Evolutionary conservation across 1,284 basidiomycete species (phyloP), one percentile per base, ranked within the genome.

Genomic region (Cryptococcus hybrid): DNA sequence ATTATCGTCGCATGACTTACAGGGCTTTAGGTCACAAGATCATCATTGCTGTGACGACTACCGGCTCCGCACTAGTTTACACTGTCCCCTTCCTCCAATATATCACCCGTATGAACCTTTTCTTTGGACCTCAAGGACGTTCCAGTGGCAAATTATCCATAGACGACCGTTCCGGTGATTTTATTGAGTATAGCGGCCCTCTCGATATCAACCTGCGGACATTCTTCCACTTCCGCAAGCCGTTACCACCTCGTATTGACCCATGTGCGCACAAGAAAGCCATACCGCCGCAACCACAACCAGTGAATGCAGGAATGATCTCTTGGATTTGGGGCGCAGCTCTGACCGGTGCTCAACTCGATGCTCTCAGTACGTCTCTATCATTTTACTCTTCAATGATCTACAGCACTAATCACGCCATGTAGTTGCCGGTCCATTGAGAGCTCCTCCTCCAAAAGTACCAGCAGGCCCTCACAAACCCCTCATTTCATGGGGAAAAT

Each of bases 31-130:
- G 74, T 12, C 66, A 74, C 50, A 71, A 80, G 61, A 85, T 84
- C 0, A 73, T 91, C 15, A 84, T 88, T 12, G 84, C 83, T 12
- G 82, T 87, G 60, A 88, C 86, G 0, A 84, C 84, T 52, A 65
- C 81, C 6, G 76, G 77, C 5, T 80, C 83, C 30, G 84, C 79
- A 0, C 73, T 86, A 5, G 80, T 86, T 9, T 90, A 89, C 76
- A 85, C 88, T 0, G 78, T 90, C 7, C 89, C 89, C 2, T 79
- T 81, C 63, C 62, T 79, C 18, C 68, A 77, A 52, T 71, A 62
- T 39, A 72, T 79, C 51, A 75, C 74, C 1, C 60, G 69, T 11
- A 52, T 74, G 39, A 69, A 74, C 51, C 61, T 78, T 6, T 73
- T 62, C 59, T 73, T 71, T 39, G 73, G 72, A 12, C 53, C 54